Evolutionary conservation across 495 filamentous ascomycete species (phyloP), one percentile per base, ranked within the genome.

Genomic region (Daldinia caldariorum): DNA sequence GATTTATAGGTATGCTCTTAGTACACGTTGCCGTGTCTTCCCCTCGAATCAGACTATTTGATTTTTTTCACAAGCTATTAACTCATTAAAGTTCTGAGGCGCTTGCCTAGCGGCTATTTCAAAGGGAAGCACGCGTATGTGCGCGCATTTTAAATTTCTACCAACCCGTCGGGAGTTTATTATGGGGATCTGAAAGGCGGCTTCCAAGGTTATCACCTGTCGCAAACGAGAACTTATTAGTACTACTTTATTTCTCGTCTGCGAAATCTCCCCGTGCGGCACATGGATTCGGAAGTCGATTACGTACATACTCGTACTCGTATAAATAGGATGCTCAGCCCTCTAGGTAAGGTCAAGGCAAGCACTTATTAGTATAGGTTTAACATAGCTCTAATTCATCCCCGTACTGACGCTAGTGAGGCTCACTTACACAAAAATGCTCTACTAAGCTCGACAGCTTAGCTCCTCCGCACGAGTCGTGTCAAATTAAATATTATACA

Each of bases 11-110:
- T 59, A 59, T 45, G 29, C 41, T 63, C 58, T 54, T 41, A 51
- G 55, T 63, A 66, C 43, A 59, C 69, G 58, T 59, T 50, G 54
- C 63, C 69, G 63, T 59, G 58, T 67, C 63, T 71, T 39, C 63
- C 69, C 41, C 55, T 51, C 56, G 55, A 49, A 58, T 49, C 54
- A 55, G 31, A 35, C 34, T 67, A 37, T 58, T 34, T 54, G 13
- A 51, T 26, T 71, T 60, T 54, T 71, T 54, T 67, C 50, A 67
- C 56, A 39, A 29, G 54, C 55, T 49, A 50, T 50, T 60, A 64
- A 41, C 31, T 37, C 16, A 37, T 39, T 56, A 60, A 45, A 59
- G 20, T 50, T 63, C 35, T 16, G 49, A 55, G 45, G 45, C 54
- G 54, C 63, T n/a, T 59, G 14, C 39, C 29, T 59, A 29, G 59